A percentile compares a stretch with the other conserved stretches of the same genome.
phyloP scores from a whole-genome alignment of 345 rosid species.

The Salix brachista region DNA sequence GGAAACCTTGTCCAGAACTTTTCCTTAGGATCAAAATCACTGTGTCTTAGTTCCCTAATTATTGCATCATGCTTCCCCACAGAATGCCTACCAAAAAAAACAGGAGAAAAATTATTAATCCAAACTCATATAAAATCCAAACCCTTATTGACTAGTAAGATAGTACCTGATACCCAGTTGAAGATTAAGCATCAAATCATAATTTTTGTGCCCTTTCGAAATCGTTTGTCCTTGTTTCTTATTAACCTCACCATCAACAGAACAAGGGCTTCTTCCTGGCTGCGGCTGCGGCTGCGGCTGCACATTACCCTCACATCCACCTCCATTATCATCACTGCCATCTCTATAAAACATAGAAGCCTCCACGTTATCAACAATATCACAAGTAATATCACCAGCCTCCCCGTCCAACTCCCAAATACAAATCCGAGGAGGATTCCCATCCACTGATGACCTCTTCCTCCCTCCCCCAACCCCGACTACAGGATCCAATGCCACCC shows the following conservation, averaged over 20 bases:
- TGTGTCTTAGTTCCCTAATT: constrained; percentile 46
- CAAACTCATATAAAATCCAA: not conserved
- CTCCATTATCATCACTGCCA: constrained; percentile 14
- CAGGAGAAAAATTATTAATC: not conserved
- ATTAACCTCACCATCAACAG: constrained; percentile 36
- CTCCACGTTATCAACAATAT: constrained; percentile 73
- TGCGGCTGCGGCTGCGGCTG: not conserved
- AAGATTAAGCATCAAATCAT: constrained; percentile 64
- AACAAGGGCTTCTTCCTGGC: constrained; percentile 10
- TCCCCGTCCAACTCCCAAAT: constrained; percentile 51
- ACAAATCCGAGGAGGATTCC: constrained; percentile 67
- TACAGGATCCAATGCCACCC: not conserved
- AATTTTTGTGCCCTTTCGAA: constrained; percentile 57
- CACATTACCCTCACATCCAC: constrained; percentile 7
- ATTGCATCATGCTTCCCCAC: constrained; percentile 61
- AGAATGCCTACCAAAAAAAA: constrained; percentile 36
- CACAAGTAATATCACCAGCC: constrained; percentile 82
- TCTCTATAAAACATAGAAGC: constrained; percentile 56
- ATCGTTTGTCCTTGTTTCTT: constrained; percentile 65
- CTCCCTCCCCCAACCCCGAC: not conserved
- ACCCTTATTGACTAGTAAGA: not conserved
- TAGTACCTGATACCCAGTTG: constrained; percentile 66
- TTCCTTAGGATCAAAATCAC: constrained; percentile 73
- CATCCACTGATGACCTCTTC: constrained; percentile 26
- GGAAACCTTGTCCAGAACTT: constrained; percentile 80